These are phyloP conservation scores for Gliomastix tumulicola DNA, from an alignment of 2,329 filamentous ascomycete genomes.

Conservation along the genomic window DNA sequence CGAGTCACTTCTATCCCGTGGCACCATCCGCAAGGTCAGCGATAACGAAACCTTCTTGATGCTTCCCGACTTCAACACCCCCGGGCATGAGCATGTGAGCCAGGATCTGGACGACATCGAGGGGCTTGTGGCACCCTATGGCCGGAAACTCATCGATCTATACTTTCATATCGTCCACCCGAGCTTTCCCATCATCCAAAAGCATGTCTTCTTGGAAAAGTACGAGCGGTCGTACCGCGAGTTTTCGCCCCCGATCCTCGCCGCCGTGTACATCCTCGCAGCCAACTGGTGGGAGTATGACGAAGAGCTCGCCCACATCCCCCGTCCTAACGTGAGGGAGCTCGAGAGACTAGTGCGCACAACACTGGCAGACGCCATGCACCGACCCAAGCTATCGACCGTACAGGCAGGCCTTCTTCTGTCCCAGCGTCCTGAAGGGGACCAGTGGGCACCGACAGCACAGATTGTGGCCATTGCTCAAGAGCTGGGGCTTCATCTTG, in stretches of 20 bases:
- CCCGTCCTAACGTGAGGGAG: constrained; percentile 64
- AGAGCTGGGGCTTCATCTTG: constrained; percentile 81
- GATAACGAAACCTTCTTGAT: constrained; percentile 74
- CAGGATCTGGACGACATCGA: constrained; percentile 69
- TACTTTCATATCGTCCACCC: constrained; percentile 80
- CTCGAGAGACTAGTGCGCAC: constrained; percentile 69
- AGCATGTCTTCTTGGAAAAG: constrained; percentile 71
- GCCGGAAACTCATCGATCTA: constrained; percentile 68
- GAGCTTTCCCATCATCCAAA: constrained; percentile 76
- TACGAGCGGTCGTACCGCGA: constrained; percentile 66
- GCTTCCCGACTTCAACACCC: constrained; percentile 66
- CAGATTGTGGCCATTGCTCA: constrained; percentile 83
- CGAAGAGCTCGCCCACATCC: constrained; percentile 54
- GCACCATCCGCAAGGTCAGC: constrained; percentile 68
- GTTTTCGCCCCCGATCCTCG: constrained; percentile 70
- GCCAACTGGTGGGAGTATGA: constrained; percentile 84
- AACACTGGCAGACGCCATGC: constrained; percentile 70
- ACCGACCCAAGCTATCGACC: constrained; percentile 73
- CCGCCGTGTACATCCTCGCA: constrained; percentile 77
- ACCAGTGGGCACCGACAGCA: constrained; percentile 78
- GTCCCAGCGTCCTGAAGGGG: constrained; percentile 67
- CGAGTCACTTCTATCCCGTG: constrained; percentile 66
- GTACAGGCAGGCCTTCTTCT: constrained; percentile 71
- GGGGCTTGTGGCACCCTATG: constrained; percentile 67
- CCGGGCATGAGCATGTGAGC: constrained; percentile 62